Base-by-base conservation (phyloP, 2,329 filamentous ascomycete genomes). In the Decorospora gaudefroyi region DNA sequence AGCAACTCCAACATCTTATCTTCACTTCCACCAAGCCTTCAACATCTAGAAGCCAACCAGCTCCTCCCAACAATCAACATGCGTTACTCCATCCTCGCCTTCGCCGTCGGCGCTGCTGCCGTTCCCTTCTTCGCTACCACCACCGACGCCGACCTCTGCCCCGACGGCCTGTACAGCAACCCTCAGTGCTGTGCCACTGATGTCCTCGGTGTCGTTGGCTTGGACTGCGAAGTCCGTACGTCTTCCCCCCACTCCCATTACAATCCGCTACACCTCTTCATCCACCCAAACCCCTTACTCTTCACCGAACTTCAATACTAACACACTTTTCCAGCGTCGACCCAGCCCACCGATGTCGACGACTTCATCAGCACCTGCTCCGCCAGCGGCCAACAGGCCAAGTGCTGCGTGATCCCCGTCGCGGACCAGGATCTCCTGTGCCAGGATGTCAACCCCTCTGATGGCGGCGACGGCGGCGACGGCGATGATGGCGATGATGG, bases 101-200 rank as follows among this genome's bases (percentile, higher is more conserved):
- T 41, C 18, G 23, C 44, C 22, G 19, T 32, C 26, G 16, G 31
- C 13, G 47, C 39, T 18, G 23, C 31, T 17, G 43, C 38, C 12
- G 47, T 44, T 36, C 32, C 43, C 12, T 18, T 27, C 17, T 6
- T 40, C 13, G 18, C 30, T 22, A 12, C 29, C 16, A 27, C 19
- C 9, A 16, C 17, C 27, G 12, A 13, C 13, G 7, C 28, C n/a
- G 11, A 9, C n/a, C 29, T 51, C 26, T 51, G 47, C 22, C 38
- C 47, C 7, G 9, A 9, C 22, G 38, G 25, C 6, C 19, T 47
- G 3, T 51, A 36, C 30, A 43, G 34, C 23, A 47, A 36, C 26
- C 38, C 43, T 16, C 47, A 47, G 19, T 51, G 47, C 43, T 51
- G 47, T 18, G 43, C 43, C 30, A 47, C 43, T 26, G 43, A 51